phyloP scores from a whole-genome alignment of 306 rosid species.

The Phaseolus lunatus region DNA sequence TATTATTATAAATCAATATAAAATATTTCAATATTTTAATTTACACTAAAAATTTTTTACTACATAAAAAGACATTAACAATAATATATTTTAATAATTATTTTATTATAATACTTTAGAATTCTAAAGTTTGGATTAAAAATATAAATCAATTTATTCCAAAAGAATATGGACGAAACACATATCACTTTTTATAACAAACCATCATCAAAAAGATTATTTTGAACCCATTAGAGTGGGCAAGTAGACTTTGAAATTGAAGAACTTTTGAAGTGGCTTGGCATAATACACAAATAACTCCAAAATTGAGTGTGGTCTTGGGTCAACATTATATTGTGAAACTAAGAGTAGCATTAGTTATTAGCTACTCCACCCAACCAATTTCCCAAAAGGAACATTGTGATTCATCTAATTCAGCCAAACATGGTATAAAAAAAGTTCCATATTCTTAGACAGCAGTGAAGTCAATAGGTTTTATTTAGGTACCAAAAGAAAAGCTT shows the following conservation, averaged over 20 bases:
- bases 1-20: no score
- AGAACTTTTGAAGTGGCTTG: not conserved
- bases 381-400: not conserved
- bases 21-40: no score
- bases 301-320: not conserved
- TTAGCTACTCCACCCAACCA: not conserved
- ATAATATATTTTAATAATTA: no score
- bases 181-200: not conserved
- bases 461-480: constrained; percentile 56
- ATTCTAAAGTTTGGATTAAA: no score
- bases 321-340: not conserved
- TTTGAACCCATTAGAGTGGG: not conserved
- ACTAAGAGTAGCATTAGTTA: not conserved
- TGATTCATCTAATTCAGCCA: not conserved
- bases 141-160: no score
- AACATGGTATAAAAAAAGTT: not conserved
- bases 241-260: not conserved
- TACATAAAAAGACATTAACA: no score
- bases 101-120: no score
- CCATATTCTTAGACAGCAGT: constrained; percentile 41
- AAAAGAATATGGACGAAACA: no score
- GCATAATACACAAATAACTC: not conserved
- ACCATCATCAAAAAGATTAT: not conserved
- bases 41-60: no score
- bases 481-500: constrained; percentile 25